Base-by-base conservation (phyloP, 192 early-diverging fungal species). In the Linnemannia zychae region DNA sequence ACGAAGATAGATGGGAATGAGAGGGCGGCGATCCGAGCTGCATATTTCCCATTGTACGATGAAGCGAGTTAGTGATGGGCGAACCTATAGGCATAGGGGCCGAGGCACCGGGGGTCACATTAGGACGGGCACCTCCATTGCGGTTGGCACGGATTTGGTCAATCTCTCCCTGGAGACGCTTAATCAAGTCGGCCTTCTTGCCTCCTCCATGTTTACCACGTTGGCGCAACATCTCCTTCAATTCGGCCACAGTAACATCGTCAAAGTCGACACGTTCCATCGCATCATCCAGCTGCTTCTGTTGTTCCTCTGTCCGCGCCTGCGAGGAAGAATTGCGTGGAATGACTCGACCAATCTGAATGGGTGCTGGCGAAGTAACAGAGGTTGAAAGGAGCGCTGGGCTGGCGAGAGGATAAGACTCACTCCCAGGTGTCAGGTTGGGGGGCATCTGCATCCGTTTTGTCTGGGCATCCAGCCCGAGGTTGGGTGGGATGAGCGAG, bases 201-300 rank as follows among this genome's bases (percentile, higher is more conserved):
- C 95, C 95, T 22, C 91, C 90, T 16, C 92, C 91, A 20, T 92
- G 93, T 67, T 94, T 91, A 1, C 93, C 91, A 34, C 95, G 90
- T 68, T 92, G 89, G 38, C 93, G 75, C 33, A 95, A 78, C 89
- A 94, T 91, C 50, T 95, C 94, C 71, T 95, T 95, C 22, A 95
- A 84, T 81, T 95, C 95, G 7, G 89, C 84, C 0, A 95, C 95
- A 0, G 95, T 95, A 22, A 95, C 91, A 79, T 95, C 95, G 40
- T 94, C 91, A 87, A 95, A 95, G 49, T 95, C 89, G 11, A 93
- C 90, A 17, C 84, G 88, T 60, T 90, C 88, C 71, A 96, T 87
- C 38, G 91, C 90, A 60, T 93, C 90, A 77, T 96, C 92, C 31
- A 95, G 77, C 63, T 87, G 79, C 28, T 80, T 87, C 72, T 92